Conservation (phyloP, 176 grass and related monocot genomes). For the Aegilops longissima region DNA sequence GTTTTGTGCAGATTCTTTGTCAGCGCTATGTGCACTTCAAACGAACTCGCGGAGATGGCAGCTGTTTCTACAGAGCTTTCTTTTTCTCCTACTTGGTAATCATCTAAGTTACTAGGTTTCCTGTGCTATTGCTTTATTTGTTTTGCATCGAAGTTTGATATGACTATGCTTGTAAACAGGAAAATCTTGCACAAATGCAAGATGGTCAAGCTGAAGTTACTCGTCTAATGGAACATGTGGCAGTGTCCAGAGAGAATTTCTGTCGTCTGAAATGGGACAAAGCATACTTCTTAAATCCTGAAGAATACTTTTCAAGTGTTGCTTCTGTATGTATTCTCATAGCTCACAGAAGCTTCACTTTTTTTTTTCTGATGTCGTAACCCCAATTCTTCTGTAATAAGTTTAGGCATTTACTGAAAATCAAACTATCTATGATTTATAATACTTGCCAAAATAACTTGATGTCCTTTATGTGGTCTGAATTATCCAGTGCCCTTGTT, state of each 20-base stretch:
- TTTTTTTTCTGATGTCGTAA: background rate
- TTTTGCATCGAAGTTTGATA: background rate
- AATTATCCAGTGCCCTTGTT: background rate
- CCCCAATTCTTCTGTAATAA: background rate
- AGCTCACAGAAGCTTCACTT: background rate
- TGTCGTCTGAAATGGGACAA: background rate
- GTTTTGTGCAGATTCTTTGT: constrained; percentile 14
- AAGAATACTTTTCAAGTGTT: background rate
- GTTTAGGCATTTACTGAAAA: background rate
- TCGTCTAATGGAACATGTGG: background rate
- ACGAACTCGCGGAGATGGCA: constrained; percentile 11
- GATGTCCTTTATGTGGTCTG: background rate
- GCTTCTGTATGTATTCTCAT: background rate
- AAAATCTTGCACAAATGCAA: constrained; percentile 16
- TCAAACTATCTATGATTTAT: background rate
- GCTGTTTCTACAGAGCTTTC: constrained; percentile 32
- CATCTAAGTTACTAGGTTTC: background rate
- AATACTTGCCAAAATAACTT: background rate
- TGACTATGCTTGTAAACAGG: constrained; percentile 5
- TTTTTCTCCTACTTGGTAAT: constrained; percentile 34
- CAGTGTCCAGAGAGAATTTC: background rate
- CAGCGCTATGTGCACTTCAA: constrained; percentile 2
- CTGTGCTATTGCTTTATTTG: background rate
- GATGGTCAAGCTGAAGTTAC: constrained; percentile 21
- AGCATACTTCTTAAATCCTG: background rate